Evolutionary conservation across 1,139 yeast species (phyloP), one percentile per base, ranked within the genome.

Genomic region (Blastobotrys ciferrii): DNA sequence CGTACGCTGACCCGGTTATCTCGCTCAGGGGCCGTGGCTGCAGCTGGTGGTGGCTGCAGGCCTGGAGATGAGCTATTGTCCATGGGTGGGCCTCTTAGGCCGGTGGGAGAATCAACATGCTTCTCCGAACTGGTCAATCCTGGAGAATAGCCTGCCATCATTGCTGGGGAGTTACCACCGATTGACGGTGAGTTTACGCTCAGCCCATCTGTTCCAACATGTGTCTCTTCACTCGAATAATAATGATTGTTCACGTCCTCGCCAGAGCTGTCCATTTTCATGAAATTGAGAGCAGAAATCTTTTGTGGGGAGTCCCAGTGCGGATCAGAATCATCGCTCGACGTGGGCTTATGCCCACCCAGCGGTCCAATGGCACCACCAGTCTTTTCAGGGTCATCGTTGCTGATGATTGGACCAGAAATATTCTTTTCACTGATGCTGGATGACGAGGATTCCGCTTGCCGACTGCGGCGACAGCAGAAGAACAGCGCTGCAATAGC

Each of bases 401-500:
- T 53, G 17, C 56, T 59, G 12, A 61, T 47, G 32, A 62, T 59
- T 20, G 66, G 65, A 3, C 53, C 53, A 1, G 66, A 60, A 32
- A 62, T 61, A 23, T 55, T 53, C 23, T 66, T 60, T 32, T 68
- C 71, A 25, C 68, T 67, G 7, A 64, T 65, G 14, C 60, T 60
- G 40, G 42, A n/a, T 42, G 52, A 35, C 54, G 45, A 59, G 48
- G n/a, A 58, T 52, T 37, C 68, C 65, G 32, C 63, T 58, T 60
- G 75, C 50, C 75, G 75, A 54, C 75, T 68, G 32, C 48, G n/a
- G 64, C 87, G 79, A 61, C 87, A 80, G 64, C 81, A 77, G 61
- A 80, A 70, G 30, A 85, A 58, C 9, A 88, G 47, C 1, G 84
- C 49, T 0, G 73, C 71, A 1, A 75, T 70, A 0, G 78, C 62